These are phyloP conservation scores for Endothia cerciana DNA, from an alignment of 2,329 filamentous ascomycete genomes.

Conservation along the genomic window DNA sequence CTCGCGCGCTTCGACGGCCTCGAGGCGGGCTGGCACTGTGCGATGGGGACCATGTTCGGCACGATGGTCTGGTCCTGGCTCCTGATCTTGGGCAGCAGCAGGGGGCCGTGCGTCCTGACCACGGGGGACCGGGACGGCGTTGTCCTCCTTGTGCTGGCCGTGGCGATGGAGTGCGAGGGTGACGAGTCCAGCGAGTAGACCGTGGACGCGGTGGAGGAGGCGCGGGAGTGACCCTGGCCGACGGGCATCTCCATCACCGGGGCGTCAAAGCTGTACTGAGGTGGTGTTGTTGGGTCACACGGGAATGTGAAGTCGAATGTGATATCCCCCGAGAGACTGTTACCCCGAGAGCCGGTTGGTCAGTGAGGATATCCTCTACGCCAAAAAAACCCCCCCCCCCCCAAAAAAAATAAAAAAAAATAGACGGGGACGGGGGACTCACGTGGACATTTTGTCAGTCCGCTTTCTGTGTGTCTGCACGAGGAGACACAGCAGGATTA, in stretches of 20 bases:
- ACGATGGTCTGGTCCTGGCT: constrained; percentile 80
- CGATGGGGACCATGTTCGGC: constrained; percentile 45
- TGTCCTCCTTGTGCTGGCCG: constrained; percentile 63
- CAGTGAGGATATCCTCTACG: too few species aligned
- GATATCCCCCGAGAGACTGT: constrained; percentile 65
- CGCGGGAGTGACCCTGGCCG: constrained; percentile 58
- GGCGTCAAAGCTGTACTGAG: constrained; percentile 59
- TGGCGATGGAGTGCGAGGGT: constrained; percentile 62
- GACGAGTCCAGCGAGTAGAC: constrained; percentile 71
- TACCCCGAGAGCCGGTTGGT: constrained; percentile 28
- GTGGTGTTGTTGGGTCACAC: constrained; percentile 55
- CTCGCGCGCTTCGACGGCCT: constrained; percentile 64
- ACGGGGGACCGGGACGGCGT: constrained; percentile 69
- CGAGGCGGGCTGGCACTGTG: constrained; percentile 23
- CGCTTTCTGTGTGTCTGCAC: constrained; percentile 17
- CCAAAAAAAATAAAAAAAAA: neutral
- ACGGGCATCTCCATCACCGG: constrained; percentile 60
- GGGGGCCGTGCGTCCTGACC: constrained; percentile 76
- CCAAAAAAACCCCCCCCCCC: too few species aligned
- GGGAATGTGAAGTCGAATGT: constrained; percentile 65
- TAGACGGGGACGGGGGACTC: constrained; percentile 33
- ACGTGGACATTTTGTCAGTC: constrained; percentile 48
- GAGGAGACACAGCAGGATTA: constrained; percentile 22
- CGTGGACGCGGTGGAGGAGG: constrained; percentile 65
- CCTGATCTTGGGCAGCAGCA: constrained; percentile 83